Evolutionary conservation across 2,329 filamentous ascomycete species (phyloP), one percentile per base, ranked within the genome.

Genomic region (Cladosporium sp.): DNA sequence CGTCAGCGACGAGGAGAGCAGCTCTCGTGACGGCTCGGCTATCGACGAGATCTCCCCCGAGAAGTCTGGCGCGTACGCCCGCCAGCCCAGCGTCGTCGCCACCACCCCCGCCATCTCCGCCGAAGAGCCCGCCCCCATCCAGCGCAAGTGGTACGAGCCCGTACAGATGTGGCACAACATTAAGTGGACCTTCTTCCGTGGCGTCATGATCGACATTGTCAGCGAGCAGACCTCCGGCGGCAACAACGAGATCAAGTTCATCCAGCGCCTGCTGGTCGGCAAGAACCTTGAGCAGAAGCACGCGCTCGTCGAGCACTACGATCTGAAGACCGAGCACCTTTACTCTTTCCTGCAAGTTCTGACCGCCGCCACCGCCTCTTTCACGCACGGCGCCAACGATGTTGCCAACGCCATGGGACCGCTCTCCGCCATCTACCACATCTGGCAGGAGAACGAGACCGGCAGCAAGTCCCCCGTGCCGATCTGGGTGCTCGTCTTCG

Each of bases 311-410:
- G 67, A 73, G 19, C 79, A 82, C 61, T 83, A 76, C 64, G 77
- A 50, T 9, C 47, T 50, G 19, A 50, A 76, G 53, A 71, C 75
- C 54, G 80, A 83, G 64, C 79, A 77, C 67, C 74, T 77, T 11
- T 85, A 84, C 69, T 82, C 80, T 5, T 85, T 82, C 59, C 73
- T 84, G 57, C 82, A 84, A 64, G 61, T 85, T 53, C 66, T 84
- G 52, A 84, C 83, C 17, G 84, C 84, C 50, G 84, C 82, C 69
- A 86, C 83, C 49, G 83, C 83, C 19, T 84, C 82, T 1, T 86
- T 87, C 57, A 81, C 83, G 1, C 84, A 85, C 66, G 82, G 82
- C n/a, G 80, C 80, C 56, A 85, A 85, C 64, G 82, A 84, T 54
- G 78, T 86, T 18, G 70, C 77, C 59, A 84, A 78, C 61, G 80